Percentiles rank a stretch among this genome's conserved stretches.
Conservation (phyloP, 2,329 filamentous ascomycete species). For the Pseudogymnoascus sp. region DNA sequence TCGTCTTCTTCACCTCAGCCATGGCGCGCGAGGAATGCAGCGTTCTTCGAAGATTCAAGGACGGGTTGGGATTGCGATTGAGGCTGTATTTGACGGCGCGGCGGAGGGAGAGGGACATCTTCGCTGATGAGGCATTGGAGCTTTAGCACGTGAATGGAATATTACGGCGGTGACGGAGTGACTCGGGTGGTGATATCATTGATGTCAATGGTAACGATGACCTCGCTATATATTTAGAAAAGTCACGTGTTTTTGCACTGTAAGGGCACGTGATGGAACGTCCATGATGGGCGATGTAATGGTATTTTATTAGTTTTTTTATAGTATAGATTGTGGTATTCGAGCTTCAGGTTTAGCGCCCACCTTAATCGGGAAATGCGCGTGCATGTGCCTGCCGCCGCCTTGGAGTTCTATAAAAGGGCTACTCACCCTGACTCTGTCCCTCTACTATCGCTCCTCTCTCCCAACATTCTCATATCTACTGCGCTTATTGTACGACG, state of each 20-base stretch:
- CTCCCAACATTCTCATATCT: no score
- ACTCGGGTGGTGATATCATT: neutral
- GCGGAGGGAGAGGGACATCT: neutral
- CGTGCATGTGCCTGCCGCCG: neutral
- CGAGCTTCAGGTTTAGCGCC: neutral
- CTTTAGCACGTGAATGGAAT: neutral
- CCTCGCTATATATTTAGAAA: neutral
- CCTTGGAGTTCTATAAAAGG: neutral
- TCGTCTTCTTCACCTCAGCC: neutral
- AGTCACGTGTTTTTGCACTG: neutral
- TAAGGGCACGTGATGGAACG: neutral
- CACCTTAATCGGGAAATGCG: neutral
- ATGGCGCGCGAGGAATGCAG: neutral
- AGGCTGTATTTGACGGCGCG: neutral
- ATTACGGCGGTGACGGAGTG: slow-evolving; percentile 1
- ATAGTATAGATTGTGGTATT: no score
- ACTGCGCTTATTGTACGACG: no score
- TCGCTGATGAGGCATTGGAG: neutral
- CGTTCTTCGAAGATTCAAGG: neutral
- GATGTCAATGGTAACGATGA: neutral
- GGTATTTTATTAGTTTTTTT: neutral
- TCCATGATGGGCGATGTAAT: neutral
- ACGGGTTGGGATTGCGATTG: neutral
- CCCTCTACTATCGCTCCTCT: no score
- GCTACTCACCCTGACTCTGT: no score